Conservation (phyloP, 371 early-diverging fungal species). For the Actinomucor elegans region DNA sequence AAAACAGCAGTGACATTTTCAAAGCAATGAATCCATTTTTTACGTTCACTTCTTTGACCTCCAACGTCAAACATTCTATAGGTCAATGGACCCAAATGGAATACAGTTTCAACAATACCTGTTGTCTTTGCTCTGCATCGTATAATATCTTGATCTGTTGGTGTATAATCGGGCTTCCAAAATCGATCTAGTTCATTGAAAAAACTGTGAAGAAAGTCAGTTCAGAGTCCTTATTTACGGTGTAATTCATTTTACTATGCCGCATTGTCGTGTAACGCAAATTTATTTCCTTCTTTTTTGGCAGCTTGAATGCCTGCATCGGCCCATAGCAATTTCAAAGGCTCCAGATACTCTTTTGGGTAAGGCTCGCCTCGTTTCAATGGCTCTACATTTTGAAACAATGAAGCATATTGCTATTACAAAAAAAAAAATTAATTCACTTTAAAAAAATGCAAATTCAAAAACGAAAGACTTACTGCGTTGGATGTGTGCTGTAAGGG, state of each 20-base stretch:
- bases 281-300: slow-evolving; percentile 58
- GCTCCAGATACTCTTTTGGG: slow-evolving; percentile 69
- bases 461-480: not conserved
- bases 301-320: slow-evolving; percentile 77
- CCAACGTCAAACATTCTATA: slow-evolving; percentile 75
- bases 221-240: not conserved
- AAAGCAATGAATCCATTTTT: slow-evolving; percentile 96
- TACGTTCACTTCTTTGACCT: slow-evolving; percentile 84
- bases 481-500: slow-evolving; percentile 8
- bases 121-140: slow-evolving; percentile 83
- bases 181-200: slow-evolving; percentile 6
- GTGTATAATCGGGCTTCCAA: slow-evolving; percentile 8
- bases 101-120: slow-evolving; percentile 77
- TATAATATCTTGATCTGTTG: slow-evolving; percentile 77
- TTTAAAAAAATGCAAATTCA: too few species aligned
- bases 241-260: slow-evolving; percentile 49
- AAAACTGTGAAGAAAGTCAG: slow-evolving; percentile 4
- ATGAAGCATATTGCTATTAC: slow-evolving; percentile 20
- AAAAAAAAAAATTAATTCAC: not conserved
- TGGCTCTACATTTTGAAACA: slow-evolving; percentile 34
- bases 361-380: slow-evolving; percentile 55
- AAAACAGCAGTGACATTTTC: slow-evolving; percentile 78
- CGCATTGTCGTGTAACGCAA: slow-evolving; percentile 81
- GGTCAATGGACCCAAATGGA: slow-evolving; percentile 65
- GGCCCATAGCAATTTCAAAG: slow-evolving; percentile 74